phyloP scores from a whole-genome alignment of 306 rosid genomes.

The Cucurbita maxima region DNA sequence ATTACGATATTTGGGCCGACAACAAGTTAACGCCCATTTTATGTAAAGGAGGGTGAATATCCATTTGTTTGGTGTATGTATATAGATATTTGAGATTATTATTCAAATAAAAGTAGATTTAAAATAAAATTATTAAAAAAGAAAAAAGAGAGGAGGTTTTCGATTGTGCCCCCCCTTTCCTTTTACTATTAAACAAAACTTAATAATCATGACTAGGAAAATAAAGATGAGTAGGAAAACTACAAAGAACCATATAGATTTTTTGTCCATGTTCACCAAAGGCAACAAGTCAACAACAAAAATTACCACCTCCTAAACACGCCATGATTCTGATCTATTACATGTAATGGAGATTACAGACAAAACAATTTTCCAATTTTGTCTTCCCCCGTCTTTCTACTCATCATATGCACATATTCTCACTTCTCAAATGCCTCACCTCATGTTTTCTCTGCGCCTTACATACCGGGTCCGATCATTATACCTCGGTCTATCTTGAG shows the following conservation, averaged over 20 bases:
- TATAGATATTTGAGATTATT: too few relatives aligned
- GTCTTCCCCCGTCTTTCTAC: neutral
- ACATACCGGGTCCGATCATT: conserved; percentile 73
- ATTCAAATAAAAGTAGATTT: too few relatives aligned
- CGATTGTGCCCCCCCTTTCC: too few relatives aligned
- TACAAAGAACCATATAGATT: neutral
- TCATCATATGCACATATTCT: neutral
- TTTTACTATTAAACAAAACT: too few relatives aligned
- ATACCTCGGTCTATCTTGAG: conserved; percentile 81
- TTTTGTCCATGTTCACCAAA: neutral
- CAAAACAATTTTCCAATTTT: neutral
- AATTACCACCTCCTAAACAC: neutral
- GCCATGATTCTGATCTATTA: neutral
- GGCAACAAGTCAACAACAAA: neutral
- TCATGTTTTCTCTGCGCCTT: conserved; percentile 51
- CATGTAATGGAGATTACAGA: neutral
- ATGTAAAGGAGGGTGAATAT: too few relatives aligned
- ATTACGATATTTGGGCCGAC: too few relatives aligned
- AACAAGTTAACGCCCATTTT: too few relatives aligned
- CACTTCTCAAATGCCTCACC: conserved; percentile 16
- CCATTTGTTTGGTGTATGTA: too few relatives aligned
- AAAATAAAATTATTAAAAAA: too few relatives aligned
- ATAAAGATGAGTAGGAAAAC: too few relatives aligned
- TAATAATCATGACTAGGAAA: too few relatives aligned
- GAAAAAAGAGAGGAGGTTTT: too few relatives aligned